phyloP scores from a whole-genome alignment of 495 filamentous ascomycete species.

The Cercophora samala region DNA sequence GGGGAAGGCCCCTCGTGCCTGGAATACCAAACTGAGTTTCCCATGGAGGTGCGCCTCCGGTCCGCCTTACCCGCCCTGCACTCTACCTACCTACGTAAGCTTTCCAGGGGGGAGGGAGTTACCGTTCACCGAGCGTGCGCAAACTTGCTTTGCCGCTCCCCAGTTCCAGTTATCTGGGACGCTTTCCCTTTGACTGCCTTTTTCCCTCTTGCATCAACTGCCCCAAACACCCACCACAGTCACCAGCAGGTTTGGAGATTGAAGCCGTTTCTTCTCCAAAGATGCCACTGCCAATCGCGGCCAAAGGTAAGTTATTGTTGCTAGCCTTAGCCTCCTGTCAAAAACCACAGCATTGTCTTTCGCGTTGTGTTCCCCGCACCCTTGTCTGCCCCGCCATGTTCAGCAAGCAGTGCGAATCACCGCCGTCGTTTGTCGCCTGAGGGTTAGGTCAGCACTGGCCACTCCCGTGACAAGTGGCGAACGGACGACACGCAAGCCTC shows the following conservation, averaged over 20 bases:
- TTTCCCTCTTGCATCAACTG: background rate
- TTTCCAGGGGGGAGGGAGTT: background rate
- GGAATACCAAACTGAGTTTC: background rate
- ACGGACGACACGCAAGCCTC: conserved; percentile 31
- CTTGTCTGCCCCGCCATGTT: conserved; percentile 21
- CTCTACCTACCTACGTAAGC: conserved; percentile 8
- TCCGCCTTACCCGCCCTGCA: conserved; percentile 7
- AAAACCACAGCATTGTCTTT: conserved; percentile 1
- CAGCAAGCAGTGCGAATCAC: conserved; percentile 27
- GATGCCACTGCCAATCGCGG: conserved; percentile 46
- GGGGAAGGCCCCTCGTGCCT: background rate
- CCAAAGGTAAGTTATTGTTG: conserved; percentile 43
- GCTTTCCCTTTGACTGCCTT: background rate
- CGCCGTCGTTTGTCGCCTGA: conserved; percentile 3
- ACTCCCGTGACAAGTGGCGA: conserved; percentile 26
- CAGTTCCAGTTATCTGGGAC: background rate
- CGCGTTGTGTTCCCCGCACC: conserved; percentile 21
- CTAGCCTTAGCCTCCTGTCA: background rate
- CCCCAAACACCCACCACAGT: background rate
- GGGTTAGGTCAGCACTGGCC: conserved; percentile 6
- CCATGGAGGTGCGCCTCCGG: background rate
- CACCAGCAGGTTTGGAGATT: background rate
- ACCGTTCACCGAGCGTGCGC: conserved; percentile 9
- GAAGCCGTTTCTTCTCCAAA: conserved; percentile 14
- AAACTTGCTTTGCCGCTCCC: conserved; percentile 3